Evolutionary conservation across 768 basidiomycete genomes (phyloP), one percentile per base, ranked within the genome.

Genomic region (Tylopilus cervinicoccineus): DNA sequence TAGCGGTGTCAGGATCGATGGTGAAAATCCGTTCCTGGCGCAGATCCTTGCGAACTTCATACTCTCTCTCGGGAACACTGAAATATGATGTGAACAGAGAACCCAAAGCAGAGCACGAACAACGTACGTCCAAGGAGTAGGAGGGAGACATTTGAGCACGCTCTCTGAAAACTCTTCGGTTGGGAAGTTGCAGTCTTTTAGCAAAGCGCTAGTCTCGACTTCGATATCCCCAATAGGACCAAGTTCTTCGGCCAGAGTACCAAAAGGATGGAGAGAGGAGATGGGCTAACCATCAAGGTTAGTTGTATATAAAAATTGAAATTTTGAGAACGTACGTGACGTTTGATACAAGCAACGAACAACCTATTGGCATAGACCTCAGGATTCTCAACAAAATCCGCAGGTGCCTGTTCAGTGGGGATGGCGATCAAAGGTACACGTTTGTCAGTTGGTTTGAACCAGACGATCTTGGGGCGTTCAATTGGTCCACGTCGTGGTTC

Each of bases 401-500:
- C 79, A 6, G 96, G 96, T 0, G 96, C 95, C 69, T 99, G 96
- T 62, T 99, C 96, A 7, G 96, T 98, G 8, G 94, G 95, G 53
- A 99, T 99, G 47, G 96, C 96, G 61, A 99, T 97, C 34, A 98
- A 78, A 37, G 96, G 96, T 1, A 99, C 96, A 48, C 96, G 89
- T 69, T 99, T 99, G 74, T 97, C 94, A 23, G 95, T 97, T 5
- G 96, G 96, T 72, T 97, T 95, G 79, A 99, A 98, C 96, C 96
- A 99, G 38, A 99, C 94, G 55, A 99, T 99, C 77, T 97, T 98
- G 54, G 95, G 95, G 33, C 94, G 84, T 66, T 93, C 91, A 37
- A 87, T 83, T 1, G 84, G 82, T 24, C 74, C 76, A 38, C 86
- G 84, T 58, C 86, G 78, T 24, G 86, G 86, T 63, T 92, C 89